A percentile compares a stretch with the other conserved stretches of the same genome.
phyloP scores from a whole-genome alignment of 2,329 filamentous ascomycete species.

The Exophiala phaeomuriformis region DNA sequence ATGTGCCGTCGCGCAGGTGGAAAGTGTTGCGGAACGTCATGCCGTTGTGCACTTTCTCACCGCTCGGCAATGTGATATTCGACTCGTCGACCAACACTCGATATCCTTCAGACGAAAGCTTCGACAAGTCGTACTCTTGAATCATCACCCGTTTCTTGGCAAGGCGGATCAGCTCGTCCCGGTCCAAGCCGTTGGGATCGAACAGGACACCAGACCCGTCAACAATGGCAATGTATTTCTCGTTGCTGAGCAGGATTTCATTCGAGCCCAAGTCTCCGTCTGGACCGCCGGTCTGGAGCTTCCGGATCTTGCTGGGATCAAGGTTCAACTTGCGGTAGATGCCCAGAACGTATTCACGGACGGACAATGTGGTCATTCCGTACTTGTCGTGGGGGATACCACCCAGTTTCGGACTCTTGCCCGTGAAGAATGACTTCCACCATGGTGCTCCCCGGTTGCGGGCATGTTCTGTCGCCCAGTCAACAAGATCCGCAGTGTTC shows the following conservation, averaged over 20 bases:
- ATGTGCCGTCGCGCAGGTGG: slow-evolving; percentile 70
- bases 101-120: slow-evolving; percentile 82
- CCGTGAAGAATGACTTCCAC: slow-evolving; percentile 99
- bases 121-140: slow-evolving; percentile 71
- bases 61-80: slow-evolving; percentile 78
- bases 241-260: slow-evolving; percentile 90
- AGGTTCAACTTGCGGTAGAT: slow-evolving; percentile 95
- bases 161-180: slow-evolving; percentile 71
- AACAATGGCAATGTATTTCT: slow-evolving; percentile 93
- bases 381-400: slow-evolving; percentile 95
- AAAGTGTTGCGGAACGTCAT: slow-evolving; percentile 96
- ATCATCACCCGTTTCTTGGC: slow-evolving; percentile 88
- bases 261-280: slow-evolving; percentile 96
- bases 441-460: slow-evolving; percentile 79
- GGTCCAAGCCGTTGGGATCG: slow-evolving; percentile 83
- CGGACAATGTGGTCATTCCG: slow-evolving; percentile 95
- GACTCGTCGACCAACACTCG: slow-evolving; percentile 86
- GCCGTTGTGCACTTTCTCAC: slow-evolving; percentile 82
- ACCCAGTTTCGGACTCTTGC: slow-evolving; percentile 90
- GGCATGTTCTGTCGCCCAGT: slow-evolving; percentile 98
- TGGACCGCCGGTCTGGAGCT: slow-evolving; percentile 95
- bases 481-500: slow-evolving; percentile 93
- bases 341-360: slow-evolving; percentile 90
- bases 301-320: slow-evolving; percentile 74
- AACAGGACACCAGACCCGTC: slow-evolving; percentile 92